Conservation (phyloP, 768 basidiomycete genomes). For the Podaxis rugospora region DNA sequence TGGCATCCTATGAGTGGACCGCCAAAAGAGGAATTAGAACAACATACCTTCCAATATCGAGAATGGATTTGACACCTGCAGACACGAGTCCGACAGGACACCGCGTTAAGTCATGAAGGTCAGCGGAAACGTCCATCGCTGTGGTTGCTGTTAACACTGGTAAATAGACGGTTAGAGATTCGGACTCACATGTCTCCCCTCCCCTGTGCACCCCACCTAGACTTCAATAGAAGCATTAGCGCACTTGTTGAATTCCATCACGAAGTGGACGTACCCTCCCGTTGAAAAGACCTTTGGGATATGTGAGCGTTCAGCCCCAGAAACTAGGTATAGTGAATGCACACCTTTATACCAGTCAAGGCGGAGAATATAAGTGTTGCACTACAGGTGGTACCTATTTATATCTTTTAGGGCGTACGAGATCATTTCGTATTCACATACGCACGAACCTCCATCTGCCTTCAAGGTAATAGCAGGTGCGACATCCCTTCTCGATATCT, state of each 20-base stretch:
- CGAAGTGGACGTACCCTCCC: slow-evolving; percentile 63
- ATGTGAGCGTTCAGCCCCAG: not conserved
- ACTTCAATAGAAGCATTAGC: slow-evolving; percentile 15
- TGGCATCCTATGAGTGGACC: slow-evolving; percentile 18
- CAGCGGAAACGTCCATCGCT: slow-evolving; percentile 96
- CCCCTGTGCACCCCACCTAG: slow-evolving; percentile 44
- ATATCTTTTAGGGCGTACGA: slow-evolving; percentile 12
- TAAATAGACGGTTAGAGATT: not conserved
- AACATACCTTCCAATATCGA: slow-evolving; percentile 82
- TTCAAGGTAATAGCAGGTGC: slow-evolving; percentile 65
- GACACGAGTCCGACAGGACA: slow-evolving; percentile 92
- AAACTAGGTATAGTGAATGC: not conserved
- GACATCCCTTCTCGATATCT: slow-evolving; percentile 80
- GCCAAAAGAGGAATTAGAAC: not conserved
- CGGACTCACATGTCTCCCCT: slow-evolving; percentile 34
- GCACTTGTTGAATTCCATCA: not conserved
- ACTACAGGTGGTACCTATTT: slow-evolving; percentile 62
- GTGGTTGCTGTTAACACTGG: slow-evolving; percentile 1
- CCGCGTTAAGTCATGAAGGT: slow-evolving; percentile 82
- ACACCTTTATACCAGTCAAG: slow-evolving; percentile 81
- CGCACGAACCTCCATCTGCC: slow-evolving; percentile 63
- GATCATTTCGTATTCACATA: not conserved
- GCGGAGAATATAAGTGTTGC: slow-evolving; percentile 72
- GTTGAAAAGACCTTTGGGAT: slow-evolving; percentile 77
- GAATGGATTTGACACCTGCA: slow-evolving; percentile 90